Percentiles rank a stretch among this genome's conserved stretches.
Evolutionary conservation across 257 asterid genomes (phyloP).

Genomic region (Salvia rosmarinus): DNA sequence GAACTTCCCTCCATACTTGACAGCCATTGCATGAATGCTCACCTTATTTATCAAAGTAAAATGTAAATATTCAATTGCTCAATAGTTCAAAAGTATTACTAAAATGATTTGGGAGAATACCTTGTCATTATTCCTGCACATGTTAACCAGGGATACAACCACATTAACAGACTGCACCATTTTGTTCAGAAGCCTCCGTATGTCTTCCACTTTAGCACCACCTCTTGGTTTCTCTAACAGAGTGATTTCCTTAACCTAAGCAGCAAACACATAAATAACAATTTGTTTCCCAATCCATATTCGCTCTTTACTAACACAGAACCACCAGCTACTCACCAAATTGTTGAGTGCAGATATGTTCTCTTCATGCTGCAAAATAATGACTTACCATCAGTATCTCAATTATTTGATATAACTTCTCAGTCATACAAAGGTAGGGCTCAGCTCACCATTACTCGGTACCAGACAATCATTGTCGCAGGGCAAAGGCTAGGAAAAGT

Average conservation of each 20-base stretch:
- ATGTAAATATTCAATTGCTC: slow-evolving; percentile 29
- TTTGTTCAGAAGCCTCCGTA: slow-evolving; percentile 57
- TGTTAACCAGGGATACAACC: slow-evolving; percentile 63
- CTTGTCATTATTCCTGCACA: slow-evolving; percentile 75
- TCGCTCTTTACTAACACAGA: slow-evolving; percentile 1
- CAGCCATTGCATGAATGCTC: slow-evolving; percentile 73
- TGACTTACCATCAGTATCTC: slow-evolving; percentile 36
- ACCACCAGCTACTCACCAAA: slow-evolving; percentile 58
- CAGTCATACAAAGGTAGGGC: slow-evolving; percentile 12
- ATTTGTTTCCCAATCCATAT: slow-evolving; percentile 4
- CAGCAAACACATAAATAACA: slow-evolving; percentile 25
- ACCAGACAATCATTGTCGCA: slow-evolving; percentile 74
- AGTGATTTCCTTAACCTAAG: slow-evolving; percentile 67
- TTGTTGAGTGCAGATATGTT: slow-evolving; percentile 63
- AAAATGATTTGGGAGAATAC: slow-evolving; percentile 37
- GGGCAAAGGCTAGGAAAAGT: slow-evolving; percentile 67
- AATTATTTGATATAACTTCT: slow-evolving; percentile 26
- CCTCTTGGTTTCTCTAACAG: slow-evolving; percentile 58
- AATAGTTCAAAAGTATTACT: slow-evolving; percentile 13
- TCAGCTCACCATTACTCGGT: slow-evolving; percentile 72
- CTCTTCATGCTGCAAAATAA: slow-evolving; percentile 78
- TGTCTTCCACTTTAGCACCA: slow-evolving; percentile 49
- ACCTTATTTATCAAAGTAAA: slow-evolving; percentile 50
- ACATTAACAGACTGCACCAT: slow-evolving; percentile 71
- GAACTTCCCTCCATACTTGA: slow-evolving; percentile 87